These are phyloP conservation scores for Zarea fungicola DNA, from an alignment of 2,329 filamentous ascomycete species.

Conservation along the genomic window DNA sequence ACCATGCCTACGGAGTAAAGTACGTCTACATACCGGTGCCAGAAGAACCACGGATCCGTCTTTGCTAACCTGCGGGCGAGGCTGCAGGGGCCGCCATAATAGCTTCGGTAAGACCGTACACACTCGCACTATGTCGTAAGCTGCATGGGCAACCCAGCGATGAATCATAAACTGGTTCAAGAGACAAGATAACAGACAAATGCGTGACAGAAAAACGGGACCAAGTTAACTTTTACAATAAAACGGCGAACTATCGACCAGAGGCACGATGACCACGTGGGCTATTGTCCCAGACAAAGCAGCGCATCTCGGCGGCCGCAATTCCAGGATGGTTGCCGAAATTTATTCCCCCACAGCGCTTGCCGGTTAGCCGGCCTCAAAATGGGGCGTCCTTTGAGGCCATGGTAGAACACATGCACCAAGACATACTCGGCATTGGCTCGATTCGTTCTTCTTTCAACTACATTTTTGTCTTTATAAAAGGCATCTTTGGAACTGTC, in stretches of 20 bases:
- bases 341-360: slow-evolving; percentile 7
- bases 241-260: slow-evolving; percentile 1
- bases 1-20: not conserved
- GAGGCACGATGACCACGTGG: slow-evolving; percentile 3
- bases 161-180: not conserved
- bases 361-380: slow-evolving; percentile 10
- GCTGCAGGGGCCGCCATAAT: no score
- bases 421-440: slow-evolving; percentile 1
- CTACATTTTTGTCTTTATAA: not conserved
- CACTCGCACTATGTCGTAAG: not conserved
- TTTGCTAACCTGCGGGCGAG: not conserved
- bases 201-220: not conserved
- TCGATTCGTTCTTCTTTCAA: not conserved
- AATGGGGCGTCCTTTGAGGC: not conserved
- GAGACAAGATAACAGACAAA: not conserved
- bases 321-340: slow-evolving; percentile 1
- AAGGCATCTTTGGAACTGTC: not conserved
- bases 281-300: slow-evolving; percentile 1
- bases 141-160: not conserved
- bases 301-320: not conserved
- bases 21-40: no score
- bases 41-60: no score
- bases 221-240: not conserved
- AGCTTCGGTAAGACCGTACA: no score
- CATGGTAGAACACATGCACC: not conserved